phyloP scores from a whole-genome alignment of 768 basidiomycete genomes.

The Artomyces pyxidatus region DNA sequence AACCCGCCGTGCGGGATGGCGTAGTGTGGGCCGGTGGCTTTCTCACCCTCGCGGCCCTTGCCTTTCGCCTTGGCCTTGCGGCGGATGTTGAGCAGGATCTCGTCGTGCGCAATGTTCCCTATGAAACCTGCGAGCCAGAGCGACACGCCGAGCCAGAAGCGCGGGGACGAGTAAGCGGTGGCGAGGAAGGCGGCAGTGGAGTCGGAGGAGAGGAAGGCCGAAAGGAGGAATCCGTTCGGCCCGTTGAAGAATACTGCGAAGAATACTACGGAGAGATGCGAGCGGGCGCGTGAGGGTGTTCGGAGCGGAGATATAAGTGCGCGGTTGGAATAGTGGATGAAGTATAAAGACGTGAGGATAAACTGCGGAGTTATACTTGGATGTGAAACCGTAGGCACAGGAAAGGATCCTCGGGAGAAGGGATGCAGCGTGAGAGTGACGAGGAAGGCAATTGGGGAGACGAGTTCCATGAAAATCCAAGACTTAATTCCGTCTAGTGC shows the following conservation, averaged over 20 bases:
- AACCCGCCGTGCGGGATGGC: constrained; percentile 75
- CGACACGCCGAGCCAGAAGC: constrained; percentile 54
- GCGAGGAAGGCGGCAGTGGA: constrained; percentile 36
- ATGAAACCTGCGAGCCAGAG: constrained; percentile 67
- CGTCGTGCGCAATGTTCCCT: constrained; percentile 86
- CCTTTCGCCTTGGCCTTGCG: constrained; percentile 41
- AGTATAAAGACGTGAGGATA: constrained; percentile 49
- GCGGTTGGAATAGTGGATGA: constrained; percentile 80
- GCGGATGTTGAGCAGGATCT: constrained; percentile 77
- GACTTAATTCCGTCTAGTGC: constrained; percentile 45
- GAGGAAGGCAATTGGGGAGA: constrained; percentile 51
- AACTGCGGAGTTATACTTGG: constrained; percentile 20
- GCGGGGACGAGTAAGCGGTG: constrained; percentile 25
- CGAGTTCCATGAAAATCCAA: constrained; percentile 78
- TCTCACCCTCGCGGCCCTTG: constrained; percentile 20
- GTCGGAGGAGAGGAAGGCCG: constrained; percentile 59
- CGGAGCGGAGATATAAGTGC: constrained; percentile 72
- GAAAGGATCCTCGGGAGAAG: constrained; percentile 28
- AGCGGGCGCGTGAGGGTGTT: constrained; percentile 69
- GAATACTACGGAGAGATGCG: constrained; percentile 59
- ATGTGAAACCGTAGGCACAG: constrained; percentile 29
- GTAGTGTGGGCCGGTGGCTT: constrained; percentile 36
- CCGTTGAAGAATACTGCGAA: constrained; percentile 57
- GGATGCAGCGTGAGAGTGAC: constrained; percentile 41
- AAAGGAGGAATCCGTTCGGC: constrained; percentile 64